phyloP scores from a whole-genome alignment of 169 alveolate genomes.

The Eimeria praecox region DNA sequence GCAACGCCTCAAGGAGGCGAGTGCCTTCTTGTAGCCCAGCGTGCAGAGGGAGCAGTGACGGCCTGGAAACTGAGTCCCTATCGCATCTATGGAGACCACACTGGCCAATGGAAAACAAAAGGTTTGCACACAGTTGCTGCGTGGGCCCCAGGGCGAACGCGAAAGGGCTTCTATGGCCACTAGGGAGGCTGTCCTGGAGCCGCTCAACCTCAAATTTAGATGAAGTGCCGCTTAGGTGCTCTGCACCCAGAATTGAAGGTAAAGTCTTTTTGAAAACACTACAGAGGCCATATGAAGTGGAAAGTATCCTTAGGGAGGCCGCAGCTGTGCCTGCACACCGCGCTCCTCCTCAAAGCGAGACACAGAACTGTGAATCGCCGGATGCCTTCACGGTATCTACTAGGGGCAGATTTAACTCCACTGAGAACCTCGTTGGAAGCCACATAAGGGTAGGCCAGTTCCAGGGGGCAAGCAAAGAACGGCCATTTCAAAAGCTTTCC shows the following conservation, averaged over 20 bases:
- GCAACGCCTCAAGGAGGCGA: slow-evolving; percentile 22
- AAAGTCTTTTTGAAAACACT: not conserved
- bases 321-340: not conserved
- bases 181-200: not conserved
- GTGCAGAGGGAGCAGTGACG: not conserved
- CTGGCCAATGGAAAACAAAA: not conserved
- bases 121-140: not conserved
- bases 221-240: not conserved
- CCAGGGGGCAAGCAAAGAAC: not conserved
- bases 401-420: not conserved
- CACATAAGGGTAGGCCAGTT: not conserved
- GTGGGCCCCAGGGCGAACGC: not conserved
- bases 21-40: slow-evolving; percentile 1
- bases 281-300: not conserved
- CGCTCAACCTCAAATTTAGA: not conserved
- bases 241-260: not conserved
- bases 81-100: not conserved
- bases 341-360: not conserved
- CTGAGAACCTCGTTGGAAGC: not conserved
- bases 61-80: not conserved
- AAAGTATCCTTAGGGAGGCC: not conserved
- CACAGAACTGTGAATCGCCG: not conserved
- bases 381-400: not conserved
- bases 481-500: not conserved
- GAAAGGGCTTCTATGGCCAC: not conserved